Evolutionary conservation across 345 rosid genomes (phyloP).

Genomic region (Citrus inodora): DNA sequence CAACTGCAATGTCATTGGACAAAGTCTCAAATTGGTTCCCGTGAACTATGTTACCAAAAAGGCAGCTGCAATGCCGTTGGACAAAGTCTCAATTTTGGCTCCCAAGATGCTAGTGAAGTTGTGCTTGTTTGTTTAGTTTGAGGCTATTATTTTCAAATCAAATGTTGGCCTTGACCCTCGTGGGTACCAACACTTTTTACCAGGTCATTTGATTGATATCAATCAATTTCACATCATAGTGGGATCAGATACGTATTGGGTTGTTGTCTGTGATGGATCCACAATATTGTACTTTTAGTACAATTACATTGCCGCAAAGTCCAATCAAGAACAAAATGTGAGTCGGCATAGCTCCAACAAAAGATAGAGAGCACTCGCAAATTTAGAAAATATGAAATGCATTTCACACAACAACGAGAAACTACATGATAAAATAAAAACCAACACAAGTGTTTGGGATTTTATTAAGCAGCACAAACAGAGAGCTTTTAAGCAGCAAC

Average conservation of each 20-base stretch:
- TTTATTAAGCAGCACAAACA: conserved; percentile 9
- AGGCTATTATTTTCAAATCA: neutral
- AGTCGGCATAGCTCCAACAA: neutral
- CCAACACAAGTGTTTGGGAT: conserved; percentile 12
- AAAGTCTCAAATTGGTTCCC: neutral
- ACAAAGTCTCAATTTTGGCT: neutral
- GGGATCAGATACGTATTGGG: too few species aligned
- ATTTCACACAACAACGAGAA: neutral
- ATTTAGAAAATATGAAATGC: neutral
- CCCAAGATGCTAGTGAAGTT: neutral
- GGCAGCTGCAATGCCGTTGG: too few species aligned
- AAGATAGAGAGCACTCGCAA: neutral
- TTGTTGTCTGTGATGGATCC: neutral
- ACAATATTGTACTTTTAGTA: too few species aligned
- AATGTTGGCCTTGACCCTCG: neutral
- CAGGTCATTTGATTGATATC: neutral
- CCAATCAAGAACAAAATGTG: neutral
- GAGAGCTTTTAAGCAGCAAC: neutral
- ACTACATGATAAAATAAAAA: neutral
- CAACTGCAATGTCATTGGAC: too few species aligned
- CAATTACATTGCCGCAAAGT: neutral
- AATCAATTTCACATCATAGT: neutral
- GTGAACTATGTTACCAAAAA: neutral
- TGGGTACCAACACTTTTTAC: neutral
- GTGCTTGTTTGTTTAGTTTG: neutral